Percentiles rank a stretch among this genome's conserved stretches.
Evolutionary conservation across 257 asterid genomes (phyloP).

Genomic region (Agastache rugosa): DNA sequence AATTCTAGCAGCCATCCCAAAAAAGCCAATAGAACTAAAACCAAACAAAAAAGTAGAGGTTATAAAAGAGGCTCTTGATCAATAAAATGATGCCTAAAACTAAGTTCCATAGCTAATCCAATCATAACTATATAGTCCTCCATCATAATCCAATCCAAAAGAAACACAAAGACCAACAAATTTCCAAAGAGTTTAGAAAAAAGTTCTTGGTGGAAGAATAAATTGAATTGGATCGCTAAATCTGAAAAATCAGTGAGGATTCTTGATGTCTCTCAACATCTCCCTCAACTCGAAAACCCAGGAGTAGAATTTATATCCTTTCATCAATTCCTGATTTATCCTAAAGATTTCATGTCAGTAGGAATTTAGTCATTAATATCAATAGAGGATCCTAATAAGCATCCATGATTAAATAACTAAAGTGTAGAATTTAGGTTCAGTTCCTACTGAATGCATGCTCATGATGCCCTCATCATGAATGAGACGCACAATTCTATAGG

Average conservation of each 20-base stretch:
- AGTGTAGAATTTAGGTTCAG: background rate
- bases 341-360: background rate
- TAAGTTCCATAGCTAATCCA: constrained; percentile 1
- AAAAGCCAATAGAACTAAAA: constrained; percentile 9
- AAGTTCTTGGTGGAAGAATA: background rate
- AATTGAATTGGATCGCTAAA: background rate
- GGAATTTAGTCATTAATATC: background rate
- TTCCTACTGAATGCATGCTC: background rate
- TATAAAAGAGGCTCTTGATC: background rate
- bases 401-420: background rate
- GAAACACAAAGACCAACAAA: background rate
- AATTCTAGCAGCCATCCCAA: background rate
- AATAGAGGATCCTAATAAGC: background rate
- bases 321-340: background rate
- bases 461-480: background rate
- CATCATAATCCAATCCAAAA: constrained; percentile 6
- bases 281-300: background rate
- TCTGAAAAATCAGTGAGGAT: too few species aligned
- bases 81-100: constrained; percentile 9
- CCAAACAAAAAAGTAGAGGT: background rate
- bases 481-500: background rate
- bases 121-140: background rate
- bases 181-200: background rate
- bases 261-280: background rate
- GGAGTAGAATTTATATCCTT: background rate